A percentile compares a stretch with the other conserved stretches of the same genome.
Evolutionary conservation across 768 basidiomycete species (phyloP).

Genomic region (Lentinula sp.): DNA sequence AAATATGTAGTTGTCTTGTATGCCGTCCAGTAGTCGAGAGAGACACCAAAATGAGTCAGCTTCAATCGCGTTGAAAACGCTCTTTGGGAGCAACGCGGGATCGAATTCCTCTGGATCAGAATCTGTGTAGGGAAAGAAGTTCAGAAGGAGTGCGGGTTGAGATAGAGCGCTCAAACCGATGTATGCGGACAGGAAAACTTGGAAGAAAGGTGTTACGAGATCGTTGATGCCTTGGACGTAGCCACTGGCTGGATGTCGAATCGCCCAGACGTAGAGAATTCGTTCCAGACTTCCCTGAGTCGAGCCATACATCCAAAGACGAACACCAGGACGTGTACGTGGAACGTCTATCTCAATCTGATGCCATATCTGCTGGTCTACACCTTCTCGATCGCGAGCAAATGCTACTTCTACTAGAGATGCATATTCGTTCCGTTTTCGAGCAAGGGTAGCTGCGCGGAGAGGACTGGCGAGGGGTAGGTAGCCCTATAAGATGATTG

Average conservation of each 20-base stretch:
- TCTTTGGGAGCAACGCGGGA: slow-evolving; percentile 62
- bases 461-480: slow-evolving; percentile 78
- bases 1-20: slow-evolving; percentile 97
- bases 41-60: slow-evolving; percentile 99
- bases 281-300: slow-evolving; percentile 92
- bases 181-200: slow-evolving; percentile 93
- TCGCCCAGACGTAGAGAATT: slow-evolving; percentile 98
- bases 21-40: slow-evolving; percentile 90
- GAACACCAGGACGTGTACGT: slow-evolving; percentile 86
- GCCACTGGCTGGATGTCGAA: slow-evolving; percentile 95
- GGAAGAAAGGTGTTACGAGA: slow-evolving; percentile 95
- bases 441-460: slow-evolving; percentile 68
- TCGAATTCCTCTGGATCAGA: slow-evolving; percentile 89
- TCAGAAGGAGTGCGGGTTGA: background rate
- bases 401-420: slow-evolving; percentile 89
- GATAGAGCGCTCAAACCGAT: slow-evolving; percentile 45
- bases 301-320: slow-evolving; percentile 83
- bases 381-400: slow-evolving; percentile 72
- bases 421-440: slow-evolving; percentile 90
- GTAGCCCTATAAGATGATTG: slow-evolving; percentile 61
- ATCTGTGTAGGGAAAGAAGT: slow-evolving; percentile 38
- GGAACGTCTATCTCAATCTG: slow-evolving; percentile 99
- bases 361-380: slow-evolving; percentile 98
- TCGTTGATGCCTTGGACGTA: slow-evolving; percentile 99
- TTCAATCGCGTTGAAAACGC: slow-evolving; percentile 79